Percentiles rank a stretch among this genome's conserved stretches.
Conservation (phyloP, 2,329 filamentous ascomycete species). For the Verticillium albo-atrum region DNA sequence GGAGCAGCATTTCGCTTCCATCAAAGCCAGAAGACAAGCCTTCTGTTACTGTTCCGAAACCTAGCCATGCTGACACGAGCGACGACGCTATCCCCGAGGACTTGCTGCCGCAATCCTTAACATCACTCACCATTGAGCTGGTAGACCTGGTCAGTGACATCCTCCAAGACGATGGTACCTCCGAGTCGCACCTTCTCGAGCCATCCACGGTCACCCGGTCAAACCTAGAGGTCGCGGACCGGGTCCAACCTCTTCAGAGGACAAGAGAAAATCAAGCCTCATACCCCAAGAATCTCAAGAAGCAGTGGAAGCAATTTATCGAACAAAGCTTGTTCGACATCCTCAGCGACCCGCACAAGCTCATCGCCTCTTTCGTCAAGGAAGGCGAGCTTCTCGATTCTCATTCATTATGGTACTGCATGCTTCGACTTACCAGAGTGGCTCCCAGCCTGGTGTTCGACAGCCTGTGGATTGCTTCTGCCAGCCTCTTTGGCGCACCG, state of each 20-base stretch:
- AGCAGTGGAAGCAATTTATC: constrained; percentile 56
- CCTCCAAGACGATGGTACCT: constrained; percentile 51
- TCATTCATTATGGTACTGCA: constrained; percentile 59
- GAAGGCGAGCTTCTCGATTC: constrained; percentile 53
- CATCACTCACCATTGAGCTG: constrained; percentile 47
- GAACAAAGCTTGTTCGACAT: constrained; percentile 63
- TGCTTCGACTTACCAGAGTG: constrained; percentile 53
- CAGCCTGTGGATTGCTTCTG: constrained; percentile 59
- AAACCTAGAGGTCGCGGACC: constrained; percentile 3
- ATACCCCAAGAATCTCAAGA: constrained; percentile 25
- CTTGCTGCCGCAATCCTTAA: constrained; percentile 53
- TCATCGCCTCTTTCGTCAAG: constrained; percentile 53
- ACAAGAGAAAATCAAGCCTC: constrained; percentile 18
- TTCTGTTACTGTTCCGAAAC: not conserved
- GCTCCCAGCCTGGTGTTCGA: constrained; percentile 57
- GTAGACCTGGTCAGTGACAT: constrained; percentile 59
- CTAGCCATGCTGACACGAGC: not conserved
- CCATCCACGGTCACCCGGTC: constrained; percentile 16
- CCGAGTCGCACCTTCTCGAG: constrained; percentile 43
- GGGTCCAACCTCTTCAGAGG: constrained; percentile 26
- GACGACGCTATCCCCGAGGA: constrained; percentile 14
- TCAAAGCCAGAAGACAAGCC: not conserved
- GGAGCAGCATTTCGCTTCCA: not conserved
- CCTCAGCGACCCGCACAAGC: constrained; percentile 50
- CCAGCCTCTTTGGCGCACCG: constrained; percentile 53